Percentiles rank a stretch among this genome's conserved stretches.
Conservation (phyloP, 495 filamentous ascomycete genomes). For the Podospora comata region DNA sequence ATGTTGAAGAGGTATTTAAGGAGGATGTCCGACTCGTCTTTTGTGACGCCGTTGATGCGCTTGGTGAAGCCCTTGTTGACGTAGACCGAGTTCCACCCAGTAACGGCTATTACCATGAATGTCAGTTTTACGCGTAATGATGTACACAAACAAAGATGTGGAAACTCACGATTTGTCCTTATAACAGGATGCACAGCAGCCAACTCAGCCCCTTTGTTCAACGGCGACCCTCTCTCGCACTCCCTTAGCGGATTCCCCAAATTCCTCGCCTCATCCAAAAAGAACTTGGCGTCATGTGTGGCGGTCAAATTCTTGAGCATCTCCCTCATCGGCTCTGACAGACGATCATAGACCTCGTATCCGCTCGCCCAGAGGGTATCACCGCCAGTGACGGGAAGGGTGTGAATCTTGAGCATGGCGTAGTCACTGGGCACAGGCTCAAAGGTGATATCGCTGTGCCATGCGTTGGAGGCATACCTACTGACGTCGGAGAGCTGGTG, state of each 20-base stretch:
- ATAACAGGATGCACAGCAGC: constrained; percentile 26
- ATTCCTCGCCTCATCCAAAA: constrained; percentile 64
- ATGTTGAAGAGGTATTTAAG: constrained; percentile 64
- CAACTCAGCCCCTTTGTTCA: constrained; percentile 21
- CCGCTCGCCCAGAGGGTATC: constrained; percentile 75
- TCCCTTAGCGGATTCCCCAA: constrained; percentile 55
- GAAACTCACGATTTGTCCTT: constrained; percentile 25
- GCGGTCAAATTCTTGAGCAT: constrained; percentile 68
- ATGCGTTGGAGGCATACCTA: constrained; percentile 45
- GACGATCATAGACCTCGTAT: constrained; percentile 69
- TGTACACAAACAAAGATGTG: constrained; percentile 39
- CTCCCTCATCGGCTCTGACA: constrained; percentile 66
- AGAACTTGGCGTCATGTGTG: constrained; percentile 62
- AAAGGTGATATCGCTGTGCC: constrained; percentile 59
- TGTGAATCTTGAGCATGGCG: constrained; percentile 67
- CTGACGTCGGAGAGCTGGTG: constrained; percentile 36
- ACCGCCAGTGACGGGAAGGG: constrained; percentile 68
- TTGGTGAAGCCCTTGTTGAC: constrained; percentile 79
- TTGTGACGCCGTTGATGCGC: constrained; percentile 69
- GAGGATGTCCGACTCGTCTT: constrained; percentile 66
- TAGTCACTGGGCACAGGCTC: constrained; percentile 75
- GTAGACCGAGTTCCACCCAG: constrained; percentile 76
- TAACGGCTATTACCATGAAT: constrained; percentile 42
- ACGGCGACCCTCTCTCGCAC: constrained; percentile 22
- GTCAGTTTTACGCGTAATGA: constrained; percentile 8